phyloP scores from a whole-genome alignment of 495 filamentous ascomycete species.

The Emericellopsis terricola region DNA sequence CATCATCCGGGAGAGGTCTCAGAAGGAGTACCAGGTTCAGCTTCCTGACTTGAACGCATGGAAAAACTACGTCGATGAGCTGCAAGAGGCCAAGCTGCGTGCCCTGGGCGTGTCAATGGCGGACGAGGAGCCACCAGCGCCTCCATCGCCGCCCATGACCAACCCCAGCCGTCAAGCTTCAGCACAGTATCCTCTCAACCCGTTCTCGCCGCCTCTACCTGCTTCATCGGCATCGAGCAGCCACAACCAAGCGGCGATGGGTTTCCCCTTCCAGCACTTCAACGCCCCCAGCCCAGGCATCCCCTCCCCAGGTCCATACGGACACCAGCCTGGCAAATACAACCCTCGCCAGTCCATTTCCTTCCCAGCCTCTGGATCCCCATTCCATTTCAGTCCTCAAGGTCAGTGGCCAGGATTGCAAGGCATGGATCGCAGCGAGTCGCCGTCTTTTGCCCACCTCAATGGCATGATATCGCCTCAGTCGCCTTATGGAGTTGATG shows the following conservation, averaged over 20 bases:
- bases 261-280: constrained; percentile 38
- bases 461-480: constrained; percentile 29
- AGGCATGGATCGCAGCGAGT: constrained; percentile 32
- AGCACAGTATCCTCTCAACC: constrained; percentile 38
- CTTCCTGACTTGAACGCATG: constrained; percentile 71
- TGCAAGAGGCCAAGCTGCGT: constrained; percentile 79
- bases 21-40: constrained; percentile 37
- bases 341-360: constrained; percentile 37
- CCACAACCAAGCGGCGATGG: constrained; percentile 22
- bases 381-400: constrained; percentile 23
- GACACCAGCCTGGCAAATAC: constrained; percentile 29
- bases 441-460: constrained; percentile 34
- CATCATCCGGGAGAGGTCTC: constrained; percentile 30
- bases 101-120: constrained; percentile 72
- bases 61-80: constrained; percentile 61
- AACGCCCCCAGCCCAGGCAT: constrained; percentile 35
- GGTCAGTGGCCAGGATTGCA: constrained; percentile 33
- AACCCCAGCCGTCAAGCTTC: constrained; percentile 41
- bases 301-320: no score
- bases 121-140: constrained; percentile 46
- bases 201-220: constrained; percentile 60
- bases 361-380: constrained; percentile 21
- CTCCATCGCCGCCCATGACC: constrained; percentile 28
- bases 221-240: constrained; percentile 46
- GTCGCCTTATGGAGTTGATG: constrained; percentile 27